Base-by-base conservation (phyloP, 495 filamentous ascomycete species). In the Barbatosphaeria neglecta region DNA sequence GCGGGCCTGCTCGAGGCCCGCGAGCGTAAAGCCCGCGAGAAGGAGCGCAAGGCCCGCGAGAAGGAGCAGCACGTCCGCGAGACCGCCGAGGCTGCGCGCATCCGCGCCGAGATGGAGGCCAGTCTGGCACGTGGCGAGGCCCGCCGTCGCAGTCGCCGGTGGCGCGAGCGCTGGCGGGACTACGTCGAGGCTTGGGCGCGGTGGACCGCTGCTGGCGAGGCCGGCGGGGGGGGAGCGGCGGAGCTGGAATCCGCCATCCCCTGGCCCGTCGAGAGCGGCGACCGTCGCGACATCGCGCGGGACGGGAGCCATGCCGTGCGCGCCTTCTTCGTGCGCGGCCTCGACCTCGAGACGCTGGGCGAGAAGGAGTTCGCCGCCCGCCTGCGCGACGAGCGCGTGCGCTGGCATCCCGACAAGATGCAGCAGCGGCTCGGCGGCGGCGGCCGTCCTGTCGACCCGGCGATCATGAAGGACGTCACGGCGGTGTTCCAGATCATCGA, bases 361-460 rank as follows among this genome's bases (percentile, higher is more conserved):
- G 72, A 74, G 47, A 76, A 78, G 41, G 73, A 75, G 25, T 60
- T 88, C 25, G 49, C 74, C 39, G 68, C 72, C 16, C 69, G 77
- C 22, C 66, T 99, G 31, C 97, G 95, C 65, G 61, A 74, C 16
- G 92, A 99, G 68, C 76, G 92, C 31, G 80, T 97, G 9, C 69
- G 88, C 9, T 99, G 92, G 92, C 92, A 99, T 75, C 92, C 92
- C 9, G 92, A 99, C 65, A 99, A 97, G 72, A 84, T 97, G 25
- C 87, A 94, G 70, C 93, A 97, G 66, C 77, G 81, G 40, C 80
- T 90, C 53, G 86, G 87, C 2, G 78, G 73, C 0, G 62, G 73
- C 53, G 86, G 87, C 1, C 78, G 73, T 0, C 62, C 73, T 47
- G 80, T 86, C 38, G 77, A 84, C 16, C 64, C 70, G 2, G 78